phyloP scores from a whole-genome alignment of 495 filamentous ascomycete genomes.

The Clohesyomyces aquaticus region DNA sequence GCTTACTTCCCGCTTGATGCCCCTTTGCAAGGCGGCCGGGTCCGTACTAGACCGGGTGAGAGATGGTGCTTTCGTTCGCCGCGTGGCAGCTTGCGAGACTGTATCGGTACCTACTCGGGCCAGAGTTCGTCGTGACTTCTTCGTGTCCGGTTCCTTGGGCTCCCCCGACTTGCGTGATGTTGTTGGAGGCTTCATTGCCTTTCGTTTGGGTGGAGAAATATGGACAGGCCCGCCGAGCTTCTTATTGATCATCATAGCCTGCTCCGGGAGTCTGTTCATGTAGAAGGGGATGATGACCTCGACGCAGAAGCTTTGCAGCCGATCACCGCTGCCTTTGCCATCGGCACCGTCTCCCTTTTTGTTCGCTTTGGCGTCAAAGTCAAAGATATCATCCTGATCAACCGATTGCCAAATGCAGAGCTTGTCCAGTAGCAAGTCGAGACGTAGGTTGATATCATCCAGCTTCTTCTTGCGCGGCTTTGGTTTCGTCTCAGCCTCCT shows the following conservation, averaged over 20 bases:
- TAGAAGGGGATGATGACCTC: slow-evolving; percentile 96
- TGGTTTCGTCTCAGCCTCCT: slow-evolving; percentile 42
- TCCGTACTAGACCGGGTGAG: slow-evolving; percentile 74
- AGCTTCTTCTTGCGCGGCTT: slow-evolving; percentile 54
- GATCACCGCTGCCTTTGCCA: slow-evolving; percentile 49
- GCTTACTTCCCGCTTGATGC: slow-evolving; percentile 67
- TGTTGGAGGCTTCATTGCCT: slow-evolving; percentile 48
- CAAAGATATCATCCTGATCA: slow-evolving; percentile 53
- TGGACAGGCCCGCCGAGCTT: slow-evolving; percentile 81
- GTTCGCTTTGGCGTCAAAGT: slow-evolving; percentile 25
- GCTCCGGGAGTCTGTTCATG: slow-evolving; percentile 76
- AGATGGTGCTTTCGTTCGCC: slow-evolving; percentile 46
- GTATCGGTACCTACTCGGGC: slow-evolving; percentile 72
- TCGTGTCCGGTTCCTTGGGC: slow-evolving; percentile 56
- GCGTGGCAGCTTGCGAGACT: slow-evolving; percentile 45
- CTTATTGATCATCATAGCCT: slow-evolving; percentile 76
- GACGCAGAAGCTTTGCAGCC: slow-evolving; percentile 78
- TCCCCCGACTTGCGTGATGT: slow-evolving; percentile 55
- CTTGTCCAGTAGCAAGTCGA: slow-evolving; percentile 86
- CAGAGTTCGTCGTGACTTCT: slow-evolving; percentile 60
- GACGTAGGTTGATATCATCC: slow-evolving; percentile 63
- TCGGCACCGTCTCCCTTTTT: slow-evolving; percentile 33
- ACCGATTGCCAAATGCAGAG: slow-evolving; percentile 97
- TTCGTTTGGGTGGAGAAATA: slow-evolving; percentile 64
- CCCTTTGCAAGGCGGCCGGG: slow-evolving; percentile 53